Percentiles rank a stretch among this genome's conserved stretches.
Evolutionary conservation across 1,139 yeast species (phyloP).

Genomic region (Kodamaea sp.): DNA sequence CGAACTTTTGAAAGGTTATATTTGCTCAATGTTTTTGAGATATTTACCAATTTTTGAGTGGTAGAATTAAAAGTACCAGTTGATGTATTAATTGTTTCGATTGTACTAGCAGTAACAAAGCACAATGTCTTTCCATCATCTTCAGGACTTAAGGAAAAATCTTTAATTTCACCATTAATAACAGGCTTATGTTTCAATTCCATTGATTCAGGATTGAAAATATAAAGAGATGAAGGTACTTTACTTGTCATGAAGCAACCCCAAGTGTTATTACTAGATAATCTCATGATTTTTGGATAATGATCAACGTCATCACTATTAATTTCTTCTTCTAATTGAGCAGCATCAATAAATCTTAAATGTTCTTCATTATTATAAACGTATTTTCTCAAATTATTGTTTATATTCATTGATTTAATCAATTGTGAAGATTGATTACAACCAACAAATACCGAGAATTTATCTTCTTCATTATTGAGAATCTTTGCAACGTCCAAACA

Average conservation of each 20-base stretch:
- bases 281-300: constrained; percentile 55
- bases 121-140: constrained; percentile 52
- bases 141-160: constrained; percentile 26
- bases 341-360: constrained; percentile 57
- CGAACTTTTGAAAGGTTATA: constrained; percentile 55
- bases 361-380: constrained; percentile 54
- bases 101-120: constrained; percentile 51
- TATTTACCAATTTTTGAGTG: constrained; percentile 21
- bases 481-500: constrained; percentile 51
- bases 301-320: constrained; percentile 38
- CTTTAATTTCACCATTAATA: constrained; percentile 37
- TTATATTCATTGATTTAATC: constrained; percentile 56
- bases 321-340: constrained; percentile 44
- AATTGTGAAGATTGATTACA: constrained; percentile 62
- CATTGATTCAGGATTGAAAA: constrained; percentile 56
- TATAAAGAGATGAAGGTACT: constrained; percentile 54
- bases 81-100: constrained; percentile 51
- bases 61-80: constrained; percentile 40
- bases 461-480: constrained; percentile 26
- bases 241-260: constrained; percentile 65
- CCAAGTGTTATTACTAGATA: constrained; percentile 51
- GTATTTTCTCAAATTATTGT: constrained; percentile 72
- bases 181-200: constrained; percentile 35
- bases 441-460: constrained; percentile 59
- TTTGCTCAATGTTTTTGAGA: constrained; percentile 26